phyloP scores from a whole-genome alignment of 192 early-diverging fungal species.

The Podila clonocystis region DNA sequence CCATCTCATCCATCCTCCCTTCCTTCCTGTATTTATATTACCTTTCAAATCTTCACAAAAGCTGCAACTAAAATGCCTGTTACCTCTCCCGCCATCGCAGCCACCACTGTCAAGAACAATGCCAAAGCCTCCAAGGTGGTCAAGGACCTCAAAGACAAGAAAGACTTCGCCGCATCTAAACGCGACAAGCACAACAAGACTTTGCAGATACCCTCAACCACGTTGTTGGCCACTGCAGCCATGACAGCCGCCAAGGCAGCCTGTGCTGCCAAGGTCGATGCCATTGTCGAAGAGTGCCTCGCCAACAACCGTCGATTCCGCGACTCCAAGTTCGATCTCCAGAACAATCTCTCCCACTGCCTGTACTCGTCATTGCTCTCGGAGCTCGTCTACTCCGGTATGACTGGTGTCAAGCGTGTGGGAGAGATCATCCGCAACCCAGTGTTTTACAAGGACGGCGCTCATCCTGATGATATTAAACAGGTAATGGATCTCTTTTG shows the following conservation, averaged over 20 bases:
- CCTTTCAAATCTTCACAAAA: no score
- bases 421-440: slow-evolving; percentile 53
- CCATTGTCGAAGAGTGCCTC: slow-evolving; percentile 15
- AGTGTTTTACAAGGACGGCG: slow-evolving; percentile 50
- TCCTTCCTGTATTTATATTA: no score
- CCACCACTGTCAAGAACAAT: no score
- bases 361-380: background rate
- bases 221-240: slow-evolving; percentile 12
- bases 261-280: slow-evolving; percentile 24
- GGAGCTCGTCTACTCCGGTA: background rate
- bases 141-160: no score
- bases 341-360: background rate
- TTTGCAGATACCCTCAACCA: background rate
- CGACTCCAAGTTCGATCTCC: slow-evolving; percentile 20
- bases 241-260: slow-evolving; percentile 11
- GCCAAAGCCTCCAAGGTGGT: no score
- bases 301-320: slow-evolving; percentile 15
- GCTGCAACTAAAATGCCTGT: no score
- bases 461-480: slow-evolving; percentile 24
- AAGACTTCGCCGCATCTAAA: no score
- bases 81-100: no score
- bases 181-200: background rate
- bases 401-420: slow-evolving; percentile 34
- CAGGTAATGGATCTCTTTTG: slow-evolving; percentile 6
- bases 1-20: no score